These are phyloP conservation scores for Aspergillus taichungensis DNA, from an alignment of 495 filamentous ascomycete genomes.

Conservation along the genomic window DNA sequence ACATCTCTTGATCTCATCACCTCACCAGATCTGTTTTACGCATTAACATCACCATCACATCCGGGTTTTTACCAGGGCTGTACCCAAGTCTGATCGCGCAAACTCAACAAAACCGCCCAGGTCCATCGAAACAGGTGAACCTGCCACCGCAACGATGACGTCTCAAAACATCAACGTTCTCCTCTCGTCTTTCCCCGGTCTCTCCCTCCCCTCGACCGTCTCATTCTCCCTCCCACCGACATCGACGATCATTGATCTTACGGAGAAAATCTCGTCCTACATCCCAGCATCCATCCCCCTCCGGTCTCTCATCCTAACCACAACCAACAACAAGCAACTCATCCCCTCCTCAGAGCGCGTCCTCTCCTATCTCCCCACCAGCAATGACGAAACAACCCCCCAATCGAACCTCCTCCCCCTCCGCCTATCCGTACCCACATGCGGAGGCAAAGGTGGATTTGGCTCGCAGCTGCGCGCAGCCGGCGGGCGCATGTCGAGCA, in stretches of 20 bases:
- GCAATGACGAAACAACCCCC: slow-evolving; percentile 24
- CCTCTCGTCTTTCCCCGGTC: slow-evolving; percentile 72
- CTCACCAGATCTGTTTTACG: not conserved
- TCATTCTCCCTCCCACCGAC: slow-evolving; percentile 57
- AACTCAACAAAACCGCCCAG: not conserved
- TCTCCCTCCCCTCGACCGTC: slow-evolving; percentile 70
- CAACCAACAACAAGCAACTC: slow-evolving; percentile 67
- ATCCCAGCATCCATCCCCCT: slow-evolving; percentile 47
- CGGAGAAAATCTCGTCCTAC: slow-evolving; percentile 48
- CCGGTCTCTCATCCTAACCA: slow-evolving; percentile 63
- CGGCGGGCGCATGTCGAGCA: slow-evolving; percentile 92
- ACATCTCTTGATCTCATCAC: not conserved
- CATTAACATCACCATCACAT: not conserved
- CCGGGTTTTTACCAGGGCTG: not conserved
- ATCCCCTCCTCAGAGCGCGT: slow-evolving; percentile 27
- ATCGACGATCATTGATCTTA: slow-evolving; percentile 59
- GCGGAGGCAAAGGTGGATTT: slow-evolving; percentile 94
- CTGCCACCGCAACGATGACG: slow-evolving; percentile 18
- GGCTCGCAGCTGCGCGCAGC: slow-evolving; percentile 94
- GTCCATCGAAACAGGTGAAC: not conserved
- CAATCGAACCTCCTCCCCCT: slow-evolving; percentile 70
- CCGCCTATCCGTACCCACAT: slow-evolving; percentile 63
- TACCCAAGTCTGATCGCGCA: not conserved
- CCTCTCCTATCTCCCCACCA: slow-evolving; percentile 14
- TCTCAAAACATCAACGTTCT: slow-evolving; percentile 63